Evolutionary conservation across 352 stramenopile genomes (phyloP), one percentile per base, ranked within the genome.

Genomic region (Pythium phragmiticola): DNA sequence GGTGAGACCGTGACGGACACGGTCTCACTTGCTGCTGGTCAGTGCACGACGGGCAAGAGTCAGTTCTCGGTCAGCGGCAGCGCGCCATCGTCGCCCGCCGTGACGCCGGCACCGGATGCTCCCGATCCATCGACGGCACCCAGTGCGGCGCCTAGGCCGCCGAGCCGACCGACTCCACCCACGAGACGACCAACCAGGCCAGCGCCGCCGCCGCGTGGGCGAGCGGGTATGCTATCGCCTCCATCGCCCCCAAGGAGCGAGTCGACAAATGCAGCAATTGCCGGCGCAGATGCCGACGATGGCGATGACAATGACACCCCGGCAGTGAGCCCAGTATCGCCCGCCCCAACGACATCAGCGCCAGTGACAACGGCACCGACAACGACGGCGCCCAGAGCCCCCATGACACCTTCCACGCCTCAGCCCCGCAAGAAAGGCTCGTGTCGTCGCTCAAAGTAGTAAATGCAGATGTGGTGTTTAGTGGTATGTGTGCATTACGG

Each of bases 1-100:
- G 81, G 77, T n/a, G 72, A 90, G 60, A 71, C 70, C 41, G 74
- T 89, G 43, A 68, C 74, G 34, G 79, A 86, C 37, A 87, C 74
- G 9, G 72, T 89, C 2, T 75, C 76, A 16, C 71, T 89, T 7
- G 72, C 60, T 0, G 76, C 67, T 14, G 76, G 77, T 42, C 72
- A 63, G 54, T 89, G 80, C 64, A 87, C 76, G 13, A 71, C 76
- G 53, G 79, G 79, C 47, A 21, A 41, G 1, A 70, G 69, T 46
- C 80, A 89, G 67, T 89, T 89, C 66, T 57, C 60, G 11, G 41
- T 34, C 5, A 60, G 59, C 14, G n/a, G 48, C 48, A 59, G 19
- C 26, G 23, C 52, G 37, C 52, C 52, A 13, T 19, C 26, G 52
- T 62, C 56, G 12, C 28, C 55, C 21, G 34, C 23, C 11, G 34